Evolutionary conservation across 2,329 filamentous ascomycete species (phyloP).

Genomic region (Chaetomiaceae sp.): DNA sequence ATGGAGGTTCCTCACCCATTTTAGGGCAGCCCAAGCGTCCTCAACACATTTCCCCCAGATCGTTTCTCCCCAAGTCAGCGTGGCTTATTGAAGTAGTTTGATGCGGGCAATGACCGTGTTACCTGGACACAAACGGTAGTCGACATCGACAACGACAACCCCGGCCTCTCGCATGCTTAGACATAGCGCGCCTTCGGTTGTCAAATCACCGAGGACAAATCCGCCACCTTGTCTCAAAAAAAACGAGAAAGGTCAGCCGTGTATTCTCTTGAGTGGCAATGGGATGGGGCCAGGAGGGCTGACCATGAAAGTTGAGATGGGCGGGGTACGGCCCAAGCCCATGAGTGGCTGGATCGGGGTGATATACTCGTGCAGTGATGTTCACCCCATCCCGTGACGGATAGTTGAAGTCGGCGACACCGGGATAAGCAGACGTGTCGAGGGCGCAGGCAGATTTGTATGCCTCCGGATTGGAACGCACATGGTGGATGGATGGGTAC

Average conservation of each 20-base stretch:
- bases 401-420: constrained; percentile 28
- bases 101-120: not conserved
- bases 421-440: constrained; percentile 28
- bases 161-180: constrained; percentile 35
- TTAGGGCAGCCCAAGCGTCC: constrained; percentile 34
- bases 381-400: constrained; percentile 29
- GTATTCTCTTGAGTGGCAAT: too few relatives aligned
- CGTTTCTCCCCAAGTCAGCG: constrained; percentile 24
- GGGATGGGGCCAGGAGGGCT: too few relatives aligned
- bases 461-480: constrained; percentile 29
- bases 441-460: constrained; percentile 27
- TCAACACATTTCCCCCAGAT: constrained; percentile 35
- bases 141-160: constrained; percentile 36
- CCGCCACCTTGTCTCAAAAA: constrained; percentile 31
- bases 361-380: constrained; percentile 32
- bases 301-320: constrained; percentile 36
- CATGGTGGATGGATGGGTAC: constrained; percentile 28
- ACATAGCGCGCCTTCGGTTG: constrained; percentile 32
- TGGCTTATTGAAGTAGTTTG: not conserved
- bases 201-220: constrained; percentile 35
- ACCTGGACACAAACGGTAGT: constrained; percentile 39
- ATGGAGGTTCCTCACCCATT: constrained; percentile 36
- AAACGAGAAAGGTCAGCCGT: not conserved
- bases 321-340: constrained; percentile 32
- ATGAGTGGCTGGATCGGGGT: constrained; percentile 29